Evolutionary conservation across 1,284 basidiomycete genomes (phyloP).

Genomic region (Takashimella koratensis): DNA sequence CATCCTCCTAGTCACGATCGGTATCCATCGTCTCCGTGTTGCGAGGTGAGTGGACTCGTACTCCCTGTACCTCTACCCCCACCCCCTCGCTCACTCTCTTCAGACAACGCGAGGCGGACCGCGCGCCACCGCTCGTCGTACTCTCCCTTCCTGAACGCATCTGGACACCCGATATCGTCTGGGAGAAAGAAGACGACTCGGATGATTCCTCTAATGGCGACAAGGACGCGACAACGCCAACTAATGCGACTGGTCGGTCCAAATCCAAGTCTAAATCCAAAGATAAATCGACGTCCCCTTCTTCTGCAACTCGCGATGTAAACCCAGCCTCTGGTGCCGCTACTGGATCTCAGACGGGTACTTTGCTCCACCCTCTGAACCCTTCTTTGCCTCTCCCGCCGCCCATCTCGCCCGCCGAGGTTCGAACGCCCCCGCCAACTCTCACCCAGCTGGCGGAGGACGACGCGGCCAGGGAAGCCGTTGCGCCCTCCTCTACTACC

Average conservation of each 20-base stretch:
- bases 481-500: not conserved
- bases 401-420: not conserved
- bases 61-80: not conserved
- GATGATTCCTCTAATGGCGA: constrained; percentile 10
- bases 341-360: not conserved
- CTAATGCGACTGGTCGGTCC: not conserved
- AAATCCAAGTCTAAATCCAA: not conserved
- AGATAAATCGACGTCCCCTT: not conserved
- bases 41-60: constrained; percentile 45
- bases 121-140: constrained; percentile 46
- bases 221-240: constrained; percentile 9
- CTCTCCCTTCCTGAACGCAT: constrained; percentile 47
- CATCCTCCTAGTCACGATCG: constrained; percentile 43
- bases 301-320: not conserved
- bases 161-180: constrained; percentile 49
- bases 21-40: constrained; percentile 40
- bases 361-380: not conserved
- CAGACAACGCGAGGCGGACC: constrained; percentile 47
- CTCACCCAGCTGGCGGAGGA: not conserved
- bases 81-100: not conserved
- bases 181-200: constrained; percentile 47
- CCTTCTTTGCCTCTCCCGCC: not conserved
- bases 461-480: not conserved
- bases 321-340: not conserved
- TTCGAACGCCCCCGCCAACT: not conserved